phyloP scores from a whole-genome alignment of 768 basidiomycete species.

The Mycena latifolia region DNA sequence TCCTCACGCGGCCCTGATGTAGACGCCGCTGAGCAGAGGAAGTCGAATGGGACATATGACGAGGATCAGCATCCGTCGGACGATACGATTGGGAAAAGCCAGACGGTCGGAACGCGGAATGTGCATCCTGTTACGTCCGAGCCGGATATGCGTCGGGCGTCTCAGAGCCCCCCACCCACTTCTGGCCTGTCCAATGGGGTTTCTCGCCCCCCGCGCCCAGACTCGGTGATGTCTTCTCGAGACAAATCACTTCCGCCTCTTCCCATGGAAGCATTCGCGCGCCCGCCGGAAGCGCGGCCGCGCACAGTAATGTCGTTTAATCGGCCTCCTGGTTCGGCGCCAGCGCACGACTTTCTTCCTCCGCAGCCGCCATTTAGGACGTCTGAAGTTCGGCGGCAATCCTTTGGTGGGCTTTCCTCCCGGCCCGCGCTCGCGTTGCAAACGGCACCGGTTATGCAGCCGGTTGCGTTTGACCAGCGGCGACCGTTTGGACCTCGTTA shows the following conservation, averaged over 20 bases:
- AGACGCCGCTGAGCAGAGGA: constrained; percentile 59
- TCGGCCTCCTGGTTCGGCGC: constrained; percentile 58
- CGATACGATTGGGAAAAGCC: constrained; percentile 48
- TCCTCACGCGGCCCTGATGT: constrained; percentile 75
- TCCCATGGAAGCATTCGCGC: constrained; percentile 63
- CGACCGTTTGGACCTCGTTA: constrained; percentile 61
- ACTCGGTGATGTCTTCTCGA: constrained; percentile 44
- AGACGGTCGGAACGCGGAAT: constrained; percentile 47
- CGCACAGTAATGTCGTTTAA: constrained; percentile 77
- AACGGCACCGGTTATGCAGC: constrained; percentile 58
- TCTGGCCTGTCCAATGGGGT: constrained; percentile 46
- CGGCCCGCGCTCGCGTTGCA: constrained; percentile 66
- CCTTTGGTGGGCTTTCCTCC: constrained; percentile 76
- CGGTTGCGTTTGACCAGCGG: constrained; percentile 51
- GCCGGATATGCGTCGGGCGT: constrained; percentile 67
- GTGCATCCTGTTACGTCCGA: constrained; percentile 72
- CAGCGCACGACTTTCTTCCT: constrained; percentile 65
- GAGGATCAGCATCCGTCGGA: constrained; percentile 51
- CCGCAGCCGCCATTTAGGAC: constrained; percentile 75
- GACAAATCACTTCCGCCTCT: constrained; percentile 88
- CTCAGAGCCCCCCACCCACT: constrained; percentile 39
- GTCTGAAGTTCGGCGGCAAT: constrained; percentile 75
- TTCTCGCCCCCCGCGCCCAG: constrained; percentile 36
- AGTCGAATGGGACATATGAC: constrained; percentile 56
- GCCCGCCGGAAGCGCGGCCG: constrained; percentile 64